Evolutionary conservation across 306 rosid genomes (phyloP).

Genomic region (Parietaria judaica): DNA sequence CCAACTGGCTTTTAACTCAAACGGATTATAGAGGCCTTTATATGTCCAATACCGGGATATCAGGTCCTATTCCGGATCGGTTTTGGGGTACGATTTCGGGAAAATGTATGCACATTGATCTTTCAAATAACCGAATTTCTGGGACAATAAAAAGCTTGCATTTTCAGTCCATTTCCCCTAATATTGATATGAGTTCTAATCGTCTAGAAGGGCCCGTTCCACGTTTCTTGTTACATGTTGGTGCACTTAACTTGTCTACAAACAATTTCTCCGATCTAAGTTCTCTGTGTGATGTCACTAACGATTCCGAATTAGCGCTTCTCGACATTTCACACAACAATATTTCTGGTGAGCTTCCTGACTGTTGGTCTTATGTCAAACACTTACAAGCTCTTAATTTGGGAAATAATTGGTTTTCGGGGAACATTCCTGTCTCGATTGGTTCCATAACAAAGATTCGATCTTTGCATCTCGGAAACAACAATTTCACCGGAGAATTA

Average conservation of each 20-base stretch:
- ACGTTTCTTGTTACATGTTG: neutral
- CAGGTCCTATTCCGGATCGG: neutral
- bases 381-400: neutral
- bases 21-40: neutral
- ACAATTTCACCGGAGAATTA: slow-evolving; percentile 1
- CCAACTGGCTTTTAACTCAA: slow-evolving; percentile 24
- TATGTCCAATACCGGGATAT: neutral
- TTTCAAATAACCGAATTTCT: neutral
- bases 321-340: too few species aligned
- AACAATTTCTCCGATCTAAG: neutral
- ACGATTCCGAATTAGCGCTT: neutral
- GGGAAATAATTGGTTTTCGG: neutral
- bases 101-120: neutral
- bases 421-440: neutral
- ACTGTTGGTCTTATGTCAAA: neutral
- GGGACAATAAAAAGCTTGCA: slow-evolving; percentile 1
- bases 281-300: neutral
- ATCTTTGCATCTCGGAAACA: neutral
- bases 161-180: rapidly evolving
- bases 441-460: neutral
- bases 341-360: too few species aligned
- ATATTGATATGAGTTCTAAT: neutral
- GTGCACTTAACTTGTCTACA: slow-evolving; percentile 5
- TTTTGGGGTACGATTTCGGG: slow-evolving; percentile 3
- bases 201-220: slow-evolving; percentile 5